Evolutionary conservation across 345 rosid genomes (phyloP).

Genomic region (Triadica sebifera): DNA sequence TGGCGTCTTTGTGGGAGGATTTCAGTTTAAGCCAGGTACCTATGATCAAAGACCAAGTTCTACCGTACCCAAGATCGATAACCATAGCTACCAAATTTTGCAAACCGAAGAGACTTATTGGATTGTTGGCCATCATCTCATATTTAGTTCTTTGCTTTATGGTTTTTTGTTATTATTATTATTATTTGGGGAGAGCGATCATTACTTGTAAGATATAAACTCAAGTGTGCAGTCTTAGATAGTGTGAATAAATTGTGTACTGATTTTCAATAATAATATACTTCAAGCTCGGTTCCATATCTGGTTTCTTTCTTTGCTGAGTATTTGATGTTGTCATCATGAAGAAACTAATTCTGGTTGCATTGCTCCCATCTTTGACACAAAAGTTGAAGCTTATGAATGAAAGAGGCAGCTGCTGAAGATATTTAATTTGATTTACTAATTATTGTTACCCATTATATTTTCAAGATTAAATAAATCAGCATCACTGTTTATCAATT

Average conservation of each 20-base stretch:
- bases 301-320: background rate
- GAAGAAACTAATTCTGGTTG: background rate
- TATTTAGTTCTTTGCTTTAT: background rate
- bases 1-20: constrained; percentile 96
- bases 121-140: background rate
- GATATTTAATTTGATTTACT: background rate
- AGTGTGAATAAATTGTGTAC: background rate
- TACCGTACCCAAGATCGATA: constrained; percentile 5
- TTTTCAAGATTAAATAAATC: background rate
- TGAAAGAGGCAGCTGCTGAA: background rate
- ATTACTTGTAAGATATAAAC: background rate
- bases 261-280: background rate
- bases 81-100: constrained; percentile 23
- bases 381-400: background rate
- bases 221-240: background rate
- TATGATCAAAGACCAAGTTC: background rate
- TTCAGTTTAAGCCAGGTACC: constrained; percentile 28
- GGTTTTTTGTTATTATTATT: background rate
- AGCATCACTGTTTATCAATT: background rate
- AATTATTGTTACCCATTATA: background rate
- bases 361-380: too few relatives aligned
- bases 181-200: background rate
- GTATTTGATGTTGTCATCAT: background rate
- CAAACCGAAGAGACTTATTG: background rate
- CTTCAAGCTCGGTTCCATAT: background rate